Evolutionary conservation across 208 protist species (phyloP).

Genomic region (Hexamita inflata): DNA sequence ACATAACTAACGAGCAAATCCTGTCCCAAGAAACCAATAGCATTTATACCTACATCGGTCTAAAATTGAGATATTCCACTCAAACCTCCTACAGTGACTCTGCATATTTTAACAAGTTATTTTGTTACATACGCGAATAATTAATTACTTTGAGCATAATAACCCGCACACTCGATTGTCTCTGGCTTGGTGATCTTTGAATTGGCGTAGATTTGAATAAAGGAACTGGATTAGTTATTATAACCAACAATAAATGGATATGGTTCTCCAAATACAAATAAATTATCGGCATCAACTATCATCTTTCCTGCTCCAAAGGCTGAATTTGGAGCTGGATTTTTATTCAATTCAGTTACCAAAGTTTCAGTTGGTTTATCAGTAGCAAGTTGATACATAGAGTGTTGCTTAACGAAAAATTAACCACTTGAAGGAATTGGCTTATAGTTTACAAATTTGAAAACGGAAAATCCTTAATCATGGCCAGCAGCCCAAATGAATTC

Average conservation of each 20-base stretch:
- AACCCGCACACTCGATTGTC: too few species aligned
- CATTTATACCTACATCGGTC: too few species aligned
- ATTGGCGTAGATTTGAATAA: neutral
- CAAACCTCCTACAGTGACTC: too few species aligned
- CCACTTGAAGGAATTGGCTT: neutral
- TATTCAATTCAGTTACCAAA: neutral
- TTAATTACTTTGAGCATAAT: too few species aligned
- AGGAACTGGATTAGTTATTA: neutral
- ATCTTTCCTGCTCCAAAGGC: neutral
- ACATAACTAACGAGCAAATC: too few species aligned
- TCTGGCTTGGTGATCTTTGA: neutral
- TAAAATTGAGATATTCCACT: too few species aligned
- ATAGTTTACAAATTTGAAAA: conserved; percentile 1
- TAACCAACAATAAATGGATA: conserved; percentile 19
- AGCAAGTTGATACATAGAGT: neutral
- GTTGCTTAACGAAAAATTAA: neutral
- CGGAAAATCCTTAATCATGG: conserved; percentile 10
- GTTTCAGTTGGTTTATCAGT: neutral
- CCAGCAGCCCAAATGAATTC: conserved; percentile 5
- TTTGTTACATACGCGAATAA: too few species aligned
- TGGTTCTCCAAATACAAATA: conserved; percentile 6
- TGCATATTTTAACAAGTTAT: too few species aligned
- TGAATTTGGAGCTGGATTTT: neutral
- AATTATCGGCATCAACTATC: neutral
- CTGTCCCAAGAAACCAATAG: too few species aligned